A percentile compares a stretch with the other conserved stretches of the same genome.
Conservation (phyloP, 2,329 filamentous ascomycete species). For the Claviceps digitariae region DNA sequence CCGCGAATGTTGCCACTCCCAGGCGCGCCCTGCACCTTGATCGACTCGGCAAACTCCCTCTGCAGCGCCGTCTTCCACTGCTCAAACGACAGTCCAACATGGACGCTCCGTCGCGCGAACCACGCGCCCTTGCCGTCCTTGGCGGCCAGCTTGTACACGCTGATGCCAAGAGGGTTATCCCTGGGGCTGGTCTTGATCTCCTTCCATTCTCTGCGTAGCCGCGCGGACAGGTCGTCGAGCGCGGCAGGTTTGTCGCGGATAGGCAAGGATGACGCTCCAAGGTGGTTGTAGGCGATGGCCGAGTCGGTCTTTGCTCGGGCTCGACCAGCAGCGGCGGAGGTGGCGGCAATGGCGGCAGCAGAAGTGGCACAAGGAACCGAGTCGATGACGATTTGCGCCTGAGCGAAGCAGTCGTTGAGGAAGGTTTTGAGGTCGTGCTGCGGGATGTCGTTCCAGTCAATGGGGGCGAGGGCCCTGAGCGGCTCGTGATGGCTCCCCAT, state of each 20-base stretch:
- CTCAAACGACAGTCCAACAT: slow-evolving; percentile 63
- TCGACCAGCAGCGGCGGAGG: slow-evolving; percentile 25
- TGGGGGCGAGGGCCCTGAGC: slow-evolving; percentile 40
- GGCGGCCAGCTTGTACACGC: slow-evolving; percentile 64
- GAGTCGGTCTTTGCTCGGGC: slow-evolving; percentile 44
- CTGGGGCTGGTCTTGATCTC: slow-evolving; percentile 57
- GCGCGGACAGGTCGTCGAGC: slow-evolving; percentile 22
- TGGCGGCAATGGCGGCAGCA: slow-evolving; percentile 16
- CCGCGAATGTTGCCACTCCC: slow-evolving; percentile 68
- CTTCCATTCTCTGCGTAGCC: slow-evolving; percentile 77
- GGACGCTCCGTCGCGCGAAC: slow-evolving; percentile 78
- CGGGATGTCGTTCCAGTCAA: slow-evolving; percentile 35
- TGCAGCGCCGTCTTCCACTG: slow-evolving; percentile 67
- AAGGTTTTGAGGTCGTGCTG: slow-evolving; percentile 38
- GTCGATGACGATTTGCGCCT: slow-evolving; percentile 59
- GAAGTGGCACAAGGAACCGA: slow-evolving; percentile 48
- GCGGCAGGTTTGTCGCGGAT: slow-evolving; percentile 24
- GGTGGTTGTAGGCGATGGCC: slow-evolving; percentile 34
- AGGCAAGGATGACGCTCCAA: not conserved
- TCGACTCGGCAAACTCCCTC: slow-evolving; percentile 65
- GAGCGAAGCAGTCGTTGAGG: slow-evolving; percentile 45
- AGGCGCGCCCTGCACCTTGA: slow-evolving; percentile 56
- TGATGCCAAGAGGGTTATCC: slow-evolving; percentile 64
- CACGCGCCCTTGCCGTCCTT: slow-evolving; percentile 77
- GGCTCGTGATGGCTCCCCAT: slow-evolving; percentile 38